These are phyloP conservation scores for Cymbopogon flexuosus DNA, from an alignment of 202 grass and related monocot genomes.

Conservation along the genomic window DNA sequence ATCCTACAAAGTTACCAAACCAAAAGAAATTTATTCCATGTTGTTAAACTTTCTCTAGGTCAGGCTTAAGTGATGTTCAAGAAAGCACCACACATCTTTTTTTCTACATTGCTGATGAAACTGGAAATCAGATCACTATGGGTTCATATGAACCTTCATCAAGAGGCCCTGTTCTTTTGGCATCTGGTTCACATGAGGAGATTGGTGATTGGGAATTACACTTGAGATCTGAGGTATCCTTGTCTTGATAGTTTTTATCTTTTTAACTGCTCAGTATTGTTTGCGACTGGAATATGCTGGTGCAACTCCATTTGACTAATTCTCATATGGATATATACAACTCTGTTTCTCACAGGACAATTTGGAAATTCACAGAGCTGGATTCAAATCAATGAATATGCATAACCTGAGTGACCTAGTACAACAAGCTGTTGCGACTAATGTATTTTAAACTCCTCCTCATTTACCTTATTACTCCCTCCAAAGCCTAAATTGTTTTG, in stretches of 20 bases:
- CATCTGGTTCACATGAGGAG: constrained; percentile 64
- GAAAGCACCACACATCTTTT: constrained; percentile 65
- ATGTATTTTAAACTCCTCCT: constrained; percentile 57
- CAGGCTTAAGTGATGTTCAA: constrained; percentile 53
- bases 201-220: constrained; percentile 77
- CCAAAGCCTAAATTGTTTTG: not conserved
- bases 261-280: not conserved
- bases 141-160: constrained; percentile 44
- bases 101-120: constrained; percentile 88
- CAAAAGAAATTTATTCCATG: constrained; percentile 12
- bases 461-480: constrained; percentile 16
- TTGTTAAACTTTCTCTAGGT: constrained; percentile 39
- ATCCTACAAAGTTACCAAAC: constrained; percentile 25
- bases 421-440: constrained; percentile 56
- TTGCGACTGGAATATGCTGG: constrained; percentile 2
- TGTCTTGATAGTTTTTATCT: constrained; percentile 16
- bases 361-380: constrained; percentile 69
- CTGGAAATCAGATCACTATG: constrained; percentile 64
- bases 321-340: constrained; percentile 19
- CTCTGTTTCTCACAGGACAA: constrained; percentile 52
- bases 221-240: constrained; percentile 69
- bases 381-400: constrained; percentile 84
- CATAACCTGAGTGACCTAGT: constrained; percentile 92
- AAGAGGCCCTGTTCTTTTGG: constrained; percentile 70
- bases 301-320: constrained; percentile 4